Percentiles rank a stretch among this genome's conserved stretches.
These are phyloP conservation scores for Nitzschia palea DNA, from an alignment of 108 stramenopile genomes.

Conservation along the genomic window DNA sequence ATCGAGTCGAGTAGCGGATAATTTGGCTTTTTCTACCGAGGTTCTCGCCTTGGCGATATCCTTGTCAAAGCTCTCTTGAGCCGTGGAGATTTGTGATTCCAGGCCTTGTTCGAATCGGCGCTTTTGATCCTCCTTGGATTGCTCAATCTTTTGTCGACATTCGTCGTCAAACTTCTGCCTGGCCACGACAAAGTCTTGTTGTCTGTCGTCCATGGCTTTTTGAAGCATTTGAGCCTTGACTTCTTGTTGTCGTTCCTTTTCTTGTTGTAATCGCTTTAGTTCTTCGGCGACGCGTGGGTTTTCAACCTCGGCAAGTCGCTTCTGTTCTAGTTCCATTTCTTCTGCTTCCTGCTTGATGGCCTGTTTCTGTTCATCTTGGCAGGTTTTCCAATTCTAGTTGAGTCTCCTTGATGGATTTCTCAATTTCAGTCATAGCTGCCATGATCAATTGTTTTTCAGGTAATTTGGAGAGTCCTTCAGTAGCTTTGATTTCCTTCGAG, in stretches of 20 bases:
- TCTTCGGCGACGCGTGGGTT: not conserved
- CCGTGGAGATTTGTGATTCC: conserved; percentile 23
- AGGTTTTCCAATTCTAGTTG: conserved; percentile 18
- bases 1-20: conserved; percentile 15
- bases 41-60: conserved; percentile 29
- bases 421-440: conserved; percentile 32
- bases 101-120: conserved; percentile 2
- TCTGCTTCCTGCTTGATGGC: conserved; percentile 19
- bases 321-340: conserved; percentile 10
- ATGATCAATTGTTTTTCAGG: conserved; percentile 41
- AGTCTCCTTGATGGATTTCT: conserved; percentile 27
- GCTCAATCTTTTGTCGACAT: conserved; percentile 15
- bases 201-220: conserved; percentile 35
- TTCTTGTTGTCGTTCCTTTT: conserved; percentile 13
- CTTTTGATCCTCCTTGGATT: conserved; percentile 36
- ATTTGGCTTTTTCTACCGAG: conserved; percentile 30
- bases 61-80: conserved; percentile 28
- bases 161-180: conserved; percentile 20
- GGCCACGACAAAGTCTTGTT: conserved; percentile 30
- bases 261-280: conserved; percentile 12
- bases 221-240: conserved; percentile 4
- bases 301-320: conserved; percentile 13
- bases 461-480: conserved; percentile 14
- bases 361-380: conserved; percentile 10
- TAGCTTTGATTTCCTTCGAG: not conserved